Evolutionary conservation across 1,139 yeast genomes (phyloP).

Genomic region (Candida labiduridarum): DNA sequence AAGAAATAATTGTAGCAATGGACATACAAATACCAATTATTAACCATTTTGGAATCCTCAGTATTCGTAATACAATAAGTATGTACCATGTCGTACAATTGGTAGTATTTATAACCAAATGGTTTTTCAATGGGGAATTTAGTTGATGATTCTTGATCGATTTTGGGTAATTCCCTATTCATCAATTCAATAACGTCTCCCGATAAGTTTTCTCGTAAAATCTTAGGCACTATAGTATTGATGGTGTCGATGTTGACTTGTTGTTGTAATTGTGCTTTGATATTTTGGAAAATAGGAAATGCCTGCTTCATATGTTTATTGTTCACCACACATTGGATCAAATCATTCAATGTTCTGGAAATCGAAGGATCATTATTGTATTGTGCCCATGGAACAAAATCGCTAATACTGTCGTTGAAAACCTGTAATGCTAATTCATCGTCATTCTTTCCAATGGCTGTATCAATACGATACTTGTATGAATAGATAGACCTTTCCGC

Average conservation of each 20-base stretch:
- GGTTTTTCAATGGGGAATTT: conserved; percentile 31
- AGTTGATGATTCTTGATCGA: conserved; percentile 30
- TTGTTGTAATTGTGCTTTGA: conserved; percentile 41
- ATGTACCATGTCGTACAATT: conserved; percentile 44
- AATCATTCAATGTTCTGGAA: conserved; percentile 33
- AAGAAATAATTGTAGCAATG: conserved; percentile 59
- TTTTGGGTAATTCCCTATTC: conserved; percentile 58
- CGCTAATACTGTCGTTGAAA: conserved; percentile 35
- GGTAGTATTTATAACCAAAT: conserved; percentile 29
- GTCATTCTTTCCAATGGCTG: conserved; percentile 26
- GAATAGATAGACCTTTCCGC: conserved; percentile 26
- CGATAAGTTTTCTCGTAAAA: conserved; percentile 50
- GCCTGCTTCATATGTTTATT: conserved; percentile 24
- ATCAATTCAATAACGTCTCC: conserved; percentile 64
- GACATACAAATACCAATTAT: conserved; percentile 68
- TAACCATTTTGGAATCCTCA: conserved; percentile 45
- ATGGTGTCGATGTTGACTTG: conserved; percentile 44
- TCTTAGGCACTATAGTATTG: conserved; percentile 45
- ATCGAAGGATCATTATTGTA: conserved; percentile 32
- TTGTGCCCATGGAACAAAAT: conserved; percentile 31
- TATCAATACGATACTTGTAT: conserved; percentile 8
- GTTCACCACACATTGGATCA: conserved; percentile 28
- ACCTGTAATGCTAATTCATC: conserved; percentile 27
- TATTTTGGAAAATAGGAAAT: conserved; percentile 36
- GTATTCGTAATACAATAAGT: conserved; percentile 46